These are phyloP conservation scores for Alternaria atra DNA, from an alignment of 2,329 filamentous ascomycete species.

Conservation along the genomic window DNA sequence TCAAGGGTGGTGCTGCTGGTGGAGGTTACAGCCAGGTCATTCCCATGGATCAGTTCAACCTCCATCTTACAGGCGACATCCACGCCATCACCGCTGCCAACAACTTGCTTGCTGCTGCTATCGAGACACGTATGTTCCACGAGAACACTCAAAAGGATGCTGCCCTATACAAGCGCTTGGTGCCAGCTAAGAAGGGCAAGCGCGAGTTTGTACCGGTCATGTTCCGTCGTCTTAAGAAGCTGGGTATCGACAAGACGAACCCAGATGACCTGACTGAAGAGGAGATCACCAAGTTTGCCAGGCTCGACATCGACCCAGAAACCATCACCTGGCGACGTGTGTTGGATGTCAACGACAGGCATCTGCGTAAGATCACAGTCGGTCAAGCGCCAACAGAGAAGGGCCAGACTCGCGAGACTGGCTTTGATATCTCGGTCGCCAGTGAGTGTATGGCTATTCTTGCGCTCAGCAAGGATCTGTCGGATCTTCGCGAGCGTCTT, in stretches of 20 bases:
- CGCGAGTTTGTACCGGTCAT: constrained; percentile 87
- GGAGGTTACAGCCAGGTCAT: constrained; percentile 99
- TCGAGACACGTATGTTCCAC: constrained; percentile 98
- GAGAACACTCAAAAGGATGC: constrained; percentile 94
- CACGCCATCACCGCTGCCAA: constrained; percentile 97
- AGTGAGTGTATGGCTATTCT: constrained; percentile 99
- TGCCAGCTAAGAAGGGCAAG: constrained; percentile 89
- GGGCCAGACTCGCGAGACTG: constrained; percentile 85
- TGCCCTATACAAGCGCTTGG: constrained; percentile 84
- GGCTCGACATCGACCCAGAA: constrained; percentile 93
- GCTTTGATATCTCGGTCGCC: constrained; percentile 97
- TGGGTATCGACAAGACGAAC: constrained; percentile 94
- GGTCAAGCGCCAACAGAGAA: constrained; percentile 91
- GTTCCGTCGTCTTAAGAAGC: constrained; percentile 92
- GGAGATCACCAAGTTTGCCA: constrained; percentile 86
- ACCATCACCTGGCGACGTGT: constrained; percentile 98
- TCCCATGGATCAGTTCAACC: constrained; percentile 99
- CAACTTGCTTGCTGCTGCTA: constrained; percentile 93
- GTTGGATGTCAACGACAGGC: constrained; percentile 95
- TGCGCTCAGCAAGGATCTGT: constrained; percentile 85
- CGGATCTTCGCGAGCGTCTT: constrained; percentile 90
- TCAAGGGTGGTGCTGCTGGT: constrained; percentile 97
- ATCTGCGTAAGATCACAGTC: constrained; percentile 87
- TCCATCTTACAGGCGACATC: constrained; percentile 97
- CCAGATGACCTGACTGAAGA: constrained; percentile 90